phyloP scores from a whole-genome alignment of 345 rosid genomes.

The Jatropha curcas region DNA sequence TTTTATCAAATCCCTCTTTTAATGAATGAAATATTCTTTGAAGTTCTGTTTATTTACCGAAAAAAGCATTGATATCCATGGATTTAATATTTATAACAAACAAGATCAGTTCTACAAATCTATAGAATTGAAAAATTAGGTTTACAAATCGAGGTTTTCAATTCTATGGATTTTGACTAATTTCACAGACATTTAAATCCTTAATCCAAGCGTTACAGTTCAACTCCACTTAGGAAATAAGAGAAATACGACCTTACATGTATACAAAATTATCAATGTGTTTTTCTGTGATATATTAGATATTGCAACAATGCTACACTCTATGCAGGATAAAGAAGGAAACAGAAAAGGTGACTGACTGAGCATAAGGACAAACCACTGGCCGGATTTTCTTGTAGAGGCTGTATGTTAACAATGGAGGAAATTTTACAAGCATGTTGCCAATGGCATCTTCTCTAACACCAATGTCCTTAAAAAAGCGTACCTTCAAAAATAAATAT shows the following conservation, averaged over 20 bases:
- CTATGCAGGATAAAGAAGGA: constrained; percentile 3
- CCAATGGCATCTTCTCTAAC: constrained; percentile 78
- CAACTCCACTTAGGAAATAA: neutral
- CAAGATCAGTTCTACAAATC: too few species aligned
- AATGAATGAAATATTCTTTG: too few species aligned
- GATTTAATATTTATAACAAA: too few species aligned
- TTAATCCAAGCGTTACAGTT: too few species aligned
- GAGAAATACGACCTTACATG: too few species aligned
- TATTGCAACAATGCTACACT: neutral
- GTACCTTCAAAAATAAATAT: constrained; percentile 49
- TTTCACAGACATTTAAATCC: too few species aligned
- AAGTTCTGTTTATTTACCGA: too few species aligned
- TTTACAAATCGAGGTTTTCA: too few species aligned
- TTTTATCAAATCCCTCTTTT: too few species aligned
- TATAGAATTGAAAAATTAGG: too few species aligned
- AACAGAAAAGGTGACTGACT: constrained; percentile 1
- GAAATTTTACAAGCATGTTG: constrained; percentile 89
- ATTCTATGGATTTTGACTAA: too few species aligned
- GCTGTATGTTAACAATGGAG: constrained; percentile 70
- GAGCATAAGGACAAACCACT: constrained; percentile 60
- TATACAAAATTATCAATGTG: neutral
- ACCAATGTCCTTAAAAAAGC: constrained; percentile 78
- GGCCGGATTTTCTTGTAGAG: constrained; percentile 87
- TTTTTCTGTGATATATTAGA: neutral
- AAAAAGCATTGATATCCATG: too few species aligned